Percentiles rank a stretch among this genome's conserved stretches.
Conservation (phyloP, 345 rosid genomes). For the Syzygium aqueum region DNA sequence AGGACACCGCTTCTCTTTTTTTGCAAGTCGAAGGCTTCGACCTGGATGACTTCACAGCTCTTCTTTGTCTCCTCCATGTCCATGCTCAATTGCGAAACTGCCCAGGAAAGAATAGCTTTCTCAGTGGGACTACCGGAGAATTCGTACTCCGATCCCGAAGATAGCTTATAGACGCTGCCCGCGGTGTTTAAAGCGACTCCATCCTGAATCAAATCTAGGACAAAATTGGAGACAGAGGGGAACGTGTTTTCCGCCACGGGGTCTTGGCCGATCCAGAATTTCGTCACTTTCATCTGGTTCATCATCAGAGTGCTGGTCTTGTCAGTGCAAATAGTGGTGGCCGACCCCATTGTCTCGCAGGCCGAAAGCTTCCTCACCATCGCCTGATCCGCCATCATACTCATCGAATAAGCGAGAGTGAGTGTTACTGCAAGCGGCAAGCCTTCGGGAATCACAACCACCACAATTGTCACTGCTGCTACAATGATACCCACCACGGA, state of each 20-base stretch:
- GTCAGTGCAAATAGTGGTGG: slow-evolving; percentile 61
- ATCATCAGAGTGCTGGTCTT: slow-evolving; percentile 78
- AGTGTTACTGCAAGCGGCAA: slow-evolving; percentile 72
- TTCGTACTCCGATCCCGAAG: slow-evolving; percentile 23
- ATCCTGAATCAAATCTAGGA: slow-evolving; percentile 38
- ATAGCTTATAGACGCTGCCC: slow-evolving; percentile 33
- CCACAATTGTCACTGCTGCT: slow-evolving; percentile 58
- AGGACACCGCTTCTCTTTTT: slow-evolving; percentile 60
- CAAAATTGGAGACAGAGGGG: slow-evolving; percentile 20
- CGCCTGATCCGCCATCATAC: slow-evolving; percentile 73
- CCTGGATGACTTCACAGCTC: slow-evolving; percentile 27
- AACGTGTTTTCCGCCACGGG: background rate
- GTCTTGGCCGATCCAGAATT: slow-evolving; percentile 51
- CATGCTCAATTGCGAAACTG: slow-evolving; percentile 29
- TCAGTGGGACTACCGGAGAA: slow-evolving; percentile 65
- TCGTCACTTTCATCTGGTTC: slow-evolving; percentile 58
- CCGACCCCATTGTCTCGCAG: slow-evolving; percentile 84
- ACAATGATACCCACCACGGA: slow-evolving; percentile 57
- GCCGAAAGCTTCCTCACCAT: slow-evolving; percentile 74
- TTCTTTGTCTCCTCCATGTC: slow-evolving; percentile 29
- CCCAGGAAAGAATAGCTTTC: slow-evolving; percentile 72
- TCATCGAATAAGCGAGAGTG: slow-evolving; percentile 73
- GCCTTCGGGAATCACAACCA: slow-evolving; percentile 78
- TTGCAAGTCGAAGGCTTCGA: slow-evolving; percentile 58
- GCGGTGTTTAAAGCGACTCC: slow-evolving; percentile 67